phyloP scores from a whole-genome alignment of 2,329 filamentous ascomycete species.

The Lachnellula cervina region DNA sequence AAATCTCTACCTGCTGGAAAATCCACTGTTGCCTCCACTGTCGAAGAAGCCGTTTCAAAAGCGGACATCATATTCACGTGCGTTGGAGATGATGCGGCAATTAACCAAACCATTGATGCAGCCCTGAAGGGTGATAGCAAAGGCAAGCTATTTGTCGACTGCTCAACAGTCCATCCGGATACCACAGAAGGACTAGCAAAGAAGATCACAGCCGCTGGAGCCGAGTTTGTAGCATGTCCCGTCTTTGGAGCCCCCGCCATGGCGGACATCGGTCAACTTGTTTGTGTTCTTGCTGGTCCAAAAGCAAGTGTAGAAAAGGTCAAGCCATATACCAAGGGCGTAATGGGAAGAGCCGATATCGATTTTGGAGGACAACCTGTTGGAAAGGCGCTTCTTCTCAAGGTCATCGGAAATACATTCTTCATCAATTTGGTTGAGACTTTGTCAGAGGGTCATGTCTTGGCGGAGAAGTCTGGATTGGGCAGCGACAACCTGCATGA shows the following conservation, averaged over 20 bases:
- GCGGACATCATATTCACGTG: constrained; percentile 81
- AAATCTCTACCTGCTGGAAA: constrained; percentile 55
- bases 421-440: constrained; percentile 70
- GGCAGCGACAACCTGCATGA: constrained; percentile 65
- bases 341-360: constrained; percentile 64
- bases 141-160: constrained; percentile 79
- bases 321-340: constrained; percentile 66
- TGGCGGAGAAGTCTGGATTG: constrained; percentile 77
- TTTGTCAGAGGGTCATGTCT: constrained; percentile 69
- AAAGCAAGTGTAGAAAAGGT: constrained; percentile 56
- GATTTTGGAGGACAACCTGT: constrained; percentile 66
- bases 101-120: constrained; percentile 55
- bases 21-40: constrained; percentile 56
- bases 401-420: constrained; percentile 79
- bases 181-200: constrained; percentile 65
- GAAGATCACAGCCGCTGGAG: constrained; percentile 53
- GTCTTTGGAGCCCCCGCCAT: constrained; percentile 69
- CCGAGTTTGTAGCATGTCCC: constrained; percentile 66
- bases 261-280: constrained; percentile 65
- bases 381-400: constrained; percentile 65
- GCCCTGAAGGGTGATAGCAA: constrained; percentile 53
- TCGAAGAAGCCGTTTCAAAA: constrained; percentile 60
- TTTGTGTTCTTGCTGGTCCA: constrained; percentile 69
- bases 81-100: constrained; percentile 71
- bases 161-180: constrained; percentile 82